A percentile compares a stretch with the other conserved stretches of the same genome.
These are phyloP conservation scores for Erodium chrysanthum DNA, from an alignment of 441 rosid species.

Conservation along the genomic window DNA sequence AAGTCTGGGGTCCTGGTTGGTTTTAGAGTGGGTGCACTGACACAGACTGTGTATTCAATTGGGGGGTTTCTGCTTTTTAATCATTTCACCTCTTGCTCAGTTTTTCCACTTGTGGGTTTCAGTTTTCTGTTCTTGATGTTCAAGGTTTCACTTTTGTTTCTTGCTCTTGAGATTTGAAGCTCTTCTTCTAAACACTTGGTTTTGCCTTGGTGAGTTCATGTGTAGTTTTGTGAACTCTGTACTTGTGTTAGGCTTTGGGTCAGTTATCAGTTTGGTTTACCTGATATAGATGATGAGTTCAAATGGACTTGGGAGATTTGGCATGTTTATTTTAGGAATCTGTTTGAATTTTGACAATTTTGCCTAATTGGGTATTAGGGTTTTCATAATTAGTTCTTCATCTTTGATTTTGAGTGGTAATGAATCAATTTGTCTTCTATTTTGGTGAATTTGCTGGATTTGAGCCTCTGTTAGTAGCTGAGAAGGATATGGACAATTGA, in stretches of 20 bases:
- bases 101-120: neutral
- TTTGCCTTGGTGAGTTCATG: neutral
- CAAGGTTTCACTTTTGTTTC: conserved; percentile 5
- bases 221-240: conserved; percentile 12
- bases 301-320: neutral
- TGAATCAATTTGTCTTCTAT: conserved; percentile 4
- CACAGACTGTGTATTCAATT: neutral
- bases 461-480: too few relatives aligned
- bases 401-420: conserved; percentile 1
- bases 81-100: neutral
- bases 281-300: neutral
- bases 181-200: neutral
- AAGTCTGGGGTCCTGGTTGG: too few relatives aligned
- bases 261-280: conserved; percentile 8
- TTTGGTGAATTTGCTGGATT: neutral
- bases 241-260: conserved; percentile 11
- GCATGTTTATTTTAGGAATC: neutral
- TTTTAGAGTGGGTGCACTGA: too few relatives aligned
- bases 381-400: too few relatives aligned
- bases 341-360: too few relatives aligned
- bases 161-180: neutral
- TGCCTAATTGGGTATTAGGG: neutral
- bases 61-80: neutral
- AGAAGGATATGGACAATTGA: neutral
- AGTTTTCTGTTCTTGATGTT: conserved; percentile 9